phyloP scores from a whole-genome alignment of 352 stramenopile genomes.

The Globisporangium viniferum region DNA sequence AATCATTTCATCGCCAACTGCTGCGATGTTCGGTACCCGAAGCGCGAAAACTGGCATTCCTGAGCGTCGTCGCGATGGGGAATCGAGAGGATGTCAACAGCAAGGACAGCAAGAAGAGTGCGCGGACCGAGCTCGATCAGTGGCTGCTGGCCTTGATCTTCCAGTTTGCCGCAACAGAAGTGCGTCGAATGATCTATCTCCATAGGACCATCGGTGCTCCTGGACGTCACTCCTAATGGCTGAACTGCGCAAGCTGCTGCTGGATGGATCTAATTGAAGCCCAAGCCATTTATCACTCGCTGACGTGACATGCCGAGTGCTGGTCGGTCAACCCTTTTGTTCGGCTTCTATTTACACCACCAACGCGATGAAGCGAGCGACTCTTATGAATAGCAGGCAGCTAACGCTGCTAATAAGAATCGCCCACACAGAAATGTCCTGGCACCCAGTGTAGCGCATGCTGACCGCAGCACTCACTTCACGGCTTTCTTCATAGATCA shows the following conservation, averaged over 20 bases:
- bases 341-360: background rate
- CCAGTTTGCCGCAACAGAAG: background rate
- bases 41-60: background rate
- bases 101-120: background rate
- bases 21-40: background rate
- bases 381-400: background rate
- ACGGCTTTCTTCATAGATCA: background rate
- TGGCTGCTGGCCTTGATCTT: constrained; percentile 2
- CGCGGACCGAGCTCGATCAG: background rate
- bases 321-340: background rate
- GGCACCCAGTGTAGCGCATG: background rate
- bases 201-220: constrained; percentile 1
- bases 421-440: background rate
- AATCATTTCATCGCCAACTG: background rate
- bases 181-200: constrained; percentile 1
- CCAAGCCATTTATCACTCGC: background rate
- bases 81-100: background rate
- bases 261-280: background rate
- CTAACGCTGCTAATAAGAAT: background rate
- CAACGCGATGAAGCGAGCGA: background rate
- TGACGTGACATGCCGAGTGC: background rate
- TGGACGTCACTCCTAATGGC: constrained; percentile 3
- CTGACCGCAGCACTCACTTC: background rate
- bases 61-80: background rate
- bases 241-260: background rate